phyloP scores from a whole-genome alignment of 192 early-diverging fungal genomes.

The Dispira parvispora region DNA sequence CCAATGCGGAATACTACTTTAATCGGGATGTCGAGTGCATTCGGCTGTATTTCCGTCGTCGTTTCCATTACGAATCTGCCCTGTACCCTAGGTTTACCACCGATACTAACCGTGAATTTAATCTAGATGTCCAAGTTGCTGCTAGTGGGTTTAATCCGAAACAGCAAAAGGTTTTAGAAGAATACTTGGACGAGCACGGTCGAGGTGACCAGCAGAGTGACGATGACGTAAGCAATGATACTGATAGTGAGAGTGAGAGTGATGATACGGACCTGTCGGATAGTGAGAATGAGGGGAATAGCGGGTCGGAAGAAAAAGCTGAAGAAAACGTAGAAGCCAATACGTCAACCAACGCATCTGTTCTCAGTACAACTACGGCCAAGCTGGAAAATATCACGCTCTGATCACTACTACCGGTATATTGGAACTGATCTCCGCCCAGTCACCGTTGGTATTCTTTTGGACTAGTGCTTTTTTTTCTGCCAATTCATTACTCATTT shows the following conservation, averaged over 20 bases:
- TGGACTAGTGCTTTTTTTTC: too few relatives aligned
- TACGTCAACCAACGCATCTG: too few relatives aligned
- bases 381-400: too few relatives aligned
- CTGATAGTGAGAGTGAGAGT: conserved; percentile 1
- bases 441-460: too few relatives aligned
- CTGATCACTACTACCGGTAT: too few relatives aligned
- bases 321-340: too few relatives aligned
- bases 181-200: conserved; percentile 8
- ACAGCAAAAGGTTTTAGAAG: conserved; percentile 74
- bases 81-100: conserved; percentile 81
- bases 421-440: too few relatives aligned
- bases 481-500: too few relatives aligned
- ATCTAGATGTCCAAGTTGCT: conserved; percentile 87
- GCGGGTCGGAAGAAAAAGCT: not conserved
- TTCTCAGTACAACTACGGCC: too few relatives aligned
- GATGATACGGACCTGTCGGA: conserved; percentile 7
- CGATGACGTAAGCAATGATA: conserved; percentile 13
- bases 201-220: conserved; percentile 14
- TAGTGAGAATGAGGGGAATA: conserved; percentile 12
- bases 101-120: conserved; percentile 70
- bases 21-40: conserved; percentile 99
- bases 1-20: conserved; percentile 94
- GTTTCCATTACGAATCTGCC: conserved; percentile 80
- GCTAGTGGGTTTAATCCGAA: conserved; percentile 92
- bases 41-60: conserved; percentile 73